Evolutionary conservation across 164 flowering plant genomes (phyloP).

Genomic region (Vitis vinifera): ASM3070453v1 NC_081805.1:13749501-13750000

Average conservation of each 20-base stretch:
- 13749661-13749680: too few species aligned
- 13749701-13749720: background rate
- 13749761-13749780: background rate
- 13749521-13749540: too few species aligned
- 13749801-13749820: constrained; percentile 65
- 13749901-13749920: background rate
- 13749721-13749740: background rate
- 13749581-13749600: too few species aligned
- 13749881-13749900: constrained; percentile 34
- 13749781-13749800: background rate
- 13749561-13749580: too few species aligned
- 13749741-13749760: background rate
- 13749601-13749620: too few species aligned
- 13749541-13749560: too few species aligned
- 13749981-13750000: constrained; percentile 75
- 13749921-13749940: background rate
- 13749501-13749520: too few species aligned
- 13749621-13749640: too few species aligned
- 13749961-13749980: constrained; percentile 79
- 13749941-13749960: constrained; percentile 11
- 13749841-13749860: constrained; percentile 74
- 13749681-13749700: too few species aligned
- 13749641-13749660: too few species aligned
- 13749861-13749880: constrained; percentile 77
- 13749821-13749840: constrained; percentile 68